These are phyloP conservation scores for Physcomitrium patens DNA, from an alignment of 225 moss, liverwort and hornwort genomes.

Conservation along the genomic window DNA sequence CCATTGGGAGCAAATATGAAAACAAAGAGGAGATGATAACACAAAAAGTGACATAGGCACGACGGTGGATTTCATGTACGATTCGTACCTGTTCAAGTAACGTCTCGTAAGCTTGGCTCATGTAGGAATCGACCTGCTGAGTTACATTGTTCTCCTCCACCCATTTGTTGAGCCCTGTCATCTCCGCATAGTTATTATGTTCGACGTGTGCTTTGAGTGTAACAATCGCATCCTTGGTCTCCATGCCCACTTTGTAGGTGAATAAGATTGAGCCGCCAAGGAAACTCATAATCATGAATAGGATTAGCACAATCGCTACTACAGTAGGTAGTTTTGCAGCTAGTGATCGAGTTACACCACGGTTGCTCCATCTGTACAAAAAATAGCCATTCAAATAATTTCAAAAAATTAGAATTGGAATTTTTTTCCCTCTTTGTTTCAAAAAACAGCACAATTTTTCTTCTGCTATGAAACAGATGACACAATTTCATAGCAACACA, in stretches of 20 bases:
- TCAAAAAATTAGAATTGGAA: neutral
- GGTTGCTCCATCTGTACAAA: slow-evolving; percentile 64
- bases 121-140: slow-evolving; percentile 74
- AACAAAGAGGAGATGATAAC: neutral
- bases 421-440: too few relatives aligned
- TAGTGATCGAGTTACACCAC: slow-evolving; percentile 64
- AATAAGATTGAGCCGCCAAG: slow-evolving; percentile 74
- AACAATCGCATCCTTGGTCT: slow-evolving; percentile 81
- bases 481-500: neutral
- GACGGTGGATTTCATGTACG: neutral
- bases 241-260: slow-evolving; percentile 86
- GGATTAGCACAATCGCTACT: slow-evolving; percentile 74
- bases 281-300: slow-evolving; percentile 68
- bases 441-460: neutral
- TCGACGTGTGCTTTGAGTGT: slow-evolving; percentile 71
- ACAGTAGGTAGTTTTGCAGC: slow-evolving; percentile 61
- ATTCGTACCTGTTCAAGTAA: slow-evolving; percentile 64
- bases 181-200: slow-evolving; percentile 68
- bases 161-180: slow-evolving; percentile 76
- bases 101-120: slow-evolving; percentile 80
- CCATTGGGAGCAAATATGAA: neutral
- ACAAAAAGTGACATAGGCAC: neutral
- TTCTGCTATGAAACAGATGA: slow-evolving; percentile 11
- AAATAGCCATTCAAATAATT: neutral
- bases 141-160: slow-evolving; percentile 86